Conservation (phyloP, 768 basidiomycete species). For the Boletus coccyginus region DNA sequence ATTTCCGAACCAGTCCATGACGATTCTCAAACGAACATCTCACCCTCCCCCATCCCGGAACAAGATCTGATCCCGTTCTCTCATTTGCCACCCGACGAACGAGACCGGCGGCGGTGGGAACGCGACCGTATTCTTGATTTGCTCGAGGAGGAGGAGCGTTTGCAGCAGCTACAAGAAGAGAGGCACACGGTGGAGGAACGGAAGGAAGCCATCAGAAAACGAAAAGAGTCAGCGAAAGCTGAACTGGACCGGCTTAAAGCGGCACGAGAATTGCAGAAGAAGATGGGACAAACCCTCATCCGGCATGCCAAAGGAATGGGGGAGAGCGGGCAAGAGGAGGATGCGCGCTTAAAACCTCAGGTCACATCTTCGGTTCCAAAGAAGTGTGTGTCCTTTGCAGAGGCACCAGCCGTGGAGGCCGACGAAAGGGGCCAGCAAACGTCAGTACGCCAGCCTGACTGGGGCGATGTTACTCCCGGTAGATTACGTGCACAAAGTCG, state of each 20-base stretch:
- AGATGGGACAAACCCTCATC: slow-evolving; percentile 72
- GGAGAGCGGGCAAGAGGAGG: slow-evolving; percentile 30
- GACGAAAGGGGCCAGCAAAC: slow-evolving; percentile 12
- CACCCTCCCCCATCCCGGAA: slow-evolving; percentile 33
- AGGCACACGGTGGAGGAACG: slow-evolving; percentile 39
- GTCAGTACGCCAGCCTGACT: slow-evolving; percentile 30
- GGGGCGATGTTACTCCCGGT: slow-evolving; percentile 56
- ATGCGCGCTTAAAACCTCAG: slow-evolving; percentile 26
- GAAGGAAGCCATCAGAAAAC: slow-evolving; percentile 48
- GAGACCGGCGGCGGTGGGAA: slow-evolving; percentile 51
- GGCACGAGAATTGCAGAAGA: slow-evolving; percentile 60
- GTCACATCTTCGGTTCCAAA: slow-evolving; percentile 36
- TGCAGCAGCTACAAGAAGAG: slow-evolving; percentile 41
- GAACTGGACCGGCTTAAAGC: slow-evolving; percentile 40
- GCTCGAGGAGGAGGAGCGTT: slow-evolving; percentile 68
- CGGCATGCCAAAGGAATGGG: slow-evolving; percentile 38
- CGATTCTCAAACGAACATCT: slow-evolving; percentile 15
- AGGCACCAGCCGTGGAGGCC: slow-evolving; percentile 28
- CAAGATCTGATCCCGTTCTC: slow-evolving; percentile 47
- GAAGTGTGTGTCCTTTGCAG: slow-evolving; percentile 68
- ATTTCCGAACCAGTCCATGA: slow-evolving; percentile 57
- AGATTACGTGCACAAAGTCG: slow-evolving; percentile 42
- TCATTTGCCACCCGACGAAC: slow-evolving; percentile 44
- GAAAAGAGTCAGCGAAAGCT: slow-evolving; percentile 45
- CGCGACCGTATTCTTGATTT: slow-evolving; percentile 63